Evolutionary conservation across 1,139 yeast species (phyloP), one percentile per base, ranked within the genome.

Genomic region (Candida freyschussii): DNA sequence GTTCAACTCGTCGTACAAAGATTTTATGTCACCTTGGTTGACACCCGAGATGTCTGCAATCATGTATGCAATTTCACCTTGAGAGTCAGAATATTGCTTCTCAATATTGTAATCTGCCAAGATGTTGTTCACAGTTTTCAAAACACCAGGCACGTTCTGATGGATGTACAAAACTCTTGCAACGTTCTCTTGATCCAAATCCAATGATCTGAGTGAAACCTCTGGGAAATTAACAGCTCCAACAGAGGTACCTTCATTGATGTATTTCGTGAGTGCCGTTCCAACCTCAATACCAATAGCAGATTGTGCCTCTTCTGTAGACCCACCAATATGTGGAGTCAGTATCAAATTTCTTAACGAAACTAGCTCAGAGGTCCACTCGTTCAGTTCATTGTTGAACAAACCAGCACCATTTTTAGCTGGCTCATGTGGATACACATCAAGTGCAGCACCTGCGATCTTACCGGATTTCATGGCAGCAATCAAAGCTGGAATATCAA

Each of bases 181-280:
- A 32, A 80, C 74, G 59, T 83, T 73, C 55, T 82, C 79, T 64
- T 86, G 95, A 55, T 87, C 96, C 59, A 82, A 73, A 57, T 86
- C 85, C 50, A 89, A 72, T 20, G 91, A 82, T 67, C 97, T 84
- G 55, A 91, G 72, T 15, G 91, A 69, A 48, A 93, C 97, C 67
- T 93, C 98, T 54, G 99, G 98, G 95, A 93, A 89, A 72, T 91
- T 91, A 42, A 91, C 98, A 7, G 98, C 91, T 53, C 96, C 97
- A 37, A 74, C 73, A n/a, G 97, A 83, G 52, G 79, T 72, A 67
- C 98, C 98, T 68, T 91, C 98, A 63, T 89, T 91, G 59, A 91
- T 82, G 67, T 87, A 93, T 60, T 85, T 86, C 47, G 89, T 71
- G 56, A 91, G 72, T 20, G 95, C 77, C 30, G 83, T 70, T 39